Percentiles rank a stretch among this genome's conserved stretches.
phyloP scores from a whole-genome alignment of 202 grass and related monocot species.

The Zoysia matrella region DNA sequence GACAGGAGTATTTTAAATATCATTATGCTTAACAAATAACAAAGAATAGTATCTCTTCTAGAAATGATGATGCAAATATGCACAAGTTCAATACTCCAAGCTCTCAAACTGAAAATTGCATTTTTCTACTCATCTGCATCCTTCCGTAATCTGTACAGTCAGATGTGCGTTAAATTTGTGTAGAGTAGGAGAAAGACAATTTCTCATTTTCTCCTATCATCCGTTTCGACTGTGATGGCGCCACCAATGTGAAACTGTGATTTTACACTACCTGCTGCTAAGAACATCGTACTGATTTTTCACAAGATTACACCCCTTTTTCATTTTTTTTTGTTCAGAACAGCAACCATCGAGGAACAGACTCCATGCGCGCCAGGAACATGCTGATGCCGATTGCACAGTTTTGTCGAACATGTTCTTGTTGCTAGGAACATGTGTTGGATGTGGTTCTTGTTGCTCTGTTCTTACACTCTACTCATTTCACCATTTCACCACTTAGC shows the following conservation, averaged over 20 bases:
- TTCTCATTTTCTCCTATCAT: not conserved
- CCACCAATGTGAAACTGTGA: not conserved
- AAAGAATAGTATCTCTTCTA: too few relatives aligned
- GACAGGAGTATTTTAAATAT: too few relatives aligned
- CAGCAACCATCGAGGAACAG: not conserved
- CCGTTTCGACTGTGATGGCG: not conserved
- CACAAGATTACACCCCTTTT: not conserved
- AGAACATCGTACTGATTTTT: not conserved
- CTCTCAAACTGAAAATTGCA: conserved; percentile 15
- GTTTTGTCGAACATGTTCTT: not conserved
- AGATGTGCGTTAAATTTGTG: not conserved
- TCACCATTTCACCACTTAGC: conserved; percentile 13
- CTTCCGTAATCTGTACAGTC: not conserved
- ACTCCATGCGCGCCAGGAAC: not conserved
- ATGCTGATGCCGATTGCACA: not conserved
- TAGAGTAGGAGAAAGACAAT: not conserved
- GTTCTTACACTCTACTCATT: conserved; percentile 15
- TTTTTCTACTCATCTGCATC: not conserved
- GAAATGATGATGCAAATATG: too few relatives aligned
- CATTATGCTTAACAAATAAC: too few relatives aligned
- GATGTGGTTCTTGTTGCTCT: conserved; percentile 4
- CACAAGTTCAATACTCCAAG: not conserved
- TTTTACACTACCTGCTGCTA: not conserved
- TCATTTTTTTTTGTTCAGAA: not conserved
- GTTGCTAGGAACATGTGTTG: conserved; percentile 4